These are phyloP conservation scores for Trichosporon sp. DNA, from an alignment of 1,284 basidiomycete genomes.

Conservation along the genomic window DNA sequence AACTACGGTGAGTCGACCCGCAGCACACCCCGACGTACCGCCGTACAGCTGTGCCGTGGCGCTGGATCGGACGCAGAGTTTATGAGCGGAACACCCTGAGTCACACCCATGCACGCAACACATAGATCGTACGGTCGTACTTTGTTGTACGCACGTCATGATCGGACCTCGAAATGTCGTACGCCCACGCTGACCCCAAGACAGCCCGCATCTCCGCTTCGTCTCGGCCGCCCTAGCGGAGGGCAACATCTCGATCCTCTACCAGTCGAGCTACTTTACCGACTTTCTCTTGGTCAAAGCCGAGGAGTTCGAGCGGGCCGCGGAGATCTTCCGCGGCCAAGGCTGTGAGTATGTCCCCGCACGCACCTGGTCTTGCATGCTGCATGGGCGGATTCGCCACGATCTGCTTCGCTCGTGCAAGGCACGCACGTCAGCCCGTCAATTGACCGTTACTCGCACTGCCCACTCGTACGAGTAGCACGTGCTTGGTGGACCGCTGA, in stretches of 20 bases:
- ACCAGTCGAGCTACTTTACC: slow-evolving; percentile 77
- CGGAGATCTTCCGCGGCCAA: slow-evolving; percentile 28
- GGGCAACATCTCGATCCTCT: slow-evolving; percentile 74
- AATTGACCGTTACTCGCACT: background rate
- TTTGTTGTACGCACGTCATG: too few species aligned
- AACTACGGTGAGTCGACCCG: slow-evolving; percentile 33
- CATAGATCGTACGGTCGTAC: background rate
- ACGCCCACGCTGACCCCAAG: slow-evolving; percentile 21
- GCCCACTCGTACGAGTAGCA: background rate
- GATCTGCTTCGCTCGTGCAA: background rate
- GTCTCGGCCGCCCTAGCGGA: slow-evolving; percentile 69
- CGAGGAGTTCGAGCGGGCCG: slow-evolving; percentile 31
- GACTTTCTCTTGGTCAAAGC: slow-evolving; percentile 66
- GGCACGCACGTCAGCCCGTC: background rate
- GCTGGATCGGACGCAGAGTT: background rate
- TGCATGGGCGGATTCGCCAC: background rate
- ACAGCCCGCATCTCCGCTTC: slow-evolving; percentile 56
- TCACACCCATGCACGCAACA: background rate
- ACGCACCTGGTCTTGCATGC: background rate
- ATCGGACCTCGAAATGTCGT: too few species aligned
- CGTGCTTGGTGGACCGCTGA: too few species aligned
- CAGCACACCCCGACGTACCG: background rate
- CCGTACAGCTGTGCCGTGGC: background rate
- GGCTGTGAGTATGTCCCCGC: slow-evolving; percentile 38
- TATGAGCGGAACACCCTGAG: background rate